Percentiles rank a stretch among this genome's conserved stretches.
These are phyloP conservation scores for Yamadazyma triangularis DNA, from an alignment of 1,139 yeast species.

Conservation along the genomic window DNA sequence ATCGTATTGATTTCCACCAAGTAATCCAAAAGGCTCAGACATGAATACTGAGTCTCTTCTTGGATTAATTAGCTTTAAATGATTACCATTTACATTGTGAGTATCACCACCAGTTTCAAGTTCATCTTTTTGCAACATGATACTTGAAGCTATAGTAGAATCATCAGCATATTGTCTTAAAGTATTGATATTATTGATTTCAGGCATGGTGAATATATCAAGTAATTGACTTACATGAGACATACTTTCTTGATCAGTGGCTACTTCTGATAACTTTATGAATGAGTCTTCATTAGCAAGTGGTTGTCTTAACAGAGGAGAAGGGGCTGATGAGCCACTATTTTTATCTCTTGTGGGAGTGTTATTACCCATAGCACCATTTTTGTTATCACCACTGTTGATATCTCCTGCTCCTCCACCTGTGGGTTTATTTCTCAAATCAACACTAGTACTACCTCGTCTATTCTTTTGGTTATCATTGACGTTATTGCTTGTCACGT, in stretches of 20 bases:
- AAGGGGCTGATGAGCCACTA: neutral
- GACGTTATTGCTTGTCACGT: neutral
- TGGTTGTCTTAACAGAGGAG: neutral
- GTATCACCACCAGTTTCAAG: constrained; percentile 31
- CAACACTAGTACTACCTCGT: constrained; percentile 1
- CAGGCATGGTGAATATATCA: constrained; percentile 31
- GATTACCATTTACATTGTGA: constrained; percentile 25
- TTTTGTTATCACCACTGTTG: neutral
- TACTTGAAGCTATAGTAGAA: constrained; percentile 19
- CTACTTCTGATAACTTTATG: neutral
- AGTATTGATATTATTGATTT: constrained; percentile 22
- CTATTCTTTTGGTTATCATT: neutral
- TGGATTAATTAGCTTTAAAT: constrained; percentile 19
- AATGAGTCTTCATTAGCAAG: neutral
- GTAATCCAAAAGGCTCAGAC: constrained; percentile 15
- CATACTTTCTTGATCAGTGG: neutral
- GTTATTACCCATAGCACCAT: neutral
- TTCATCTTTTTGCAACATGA: constrained; percentile 34
- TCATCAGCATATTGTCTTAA: constrained; percentile 20
- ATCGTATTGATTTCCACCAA: constrained; percentile 12
- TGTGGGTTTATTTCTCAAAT: neutral
- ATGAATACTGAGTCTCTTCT: constrained; percentile 15
- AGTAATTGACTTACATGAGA: constrained; percentile 1
- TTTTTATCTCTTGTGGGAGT: neutral
- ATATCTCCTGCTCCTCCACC: neutral